These are phyloP conservation scores for Tetrapyrgos nigripes DNA, from an alignment of 1,284 basidiomycete species.

Conservation along the genomic window DNA sequence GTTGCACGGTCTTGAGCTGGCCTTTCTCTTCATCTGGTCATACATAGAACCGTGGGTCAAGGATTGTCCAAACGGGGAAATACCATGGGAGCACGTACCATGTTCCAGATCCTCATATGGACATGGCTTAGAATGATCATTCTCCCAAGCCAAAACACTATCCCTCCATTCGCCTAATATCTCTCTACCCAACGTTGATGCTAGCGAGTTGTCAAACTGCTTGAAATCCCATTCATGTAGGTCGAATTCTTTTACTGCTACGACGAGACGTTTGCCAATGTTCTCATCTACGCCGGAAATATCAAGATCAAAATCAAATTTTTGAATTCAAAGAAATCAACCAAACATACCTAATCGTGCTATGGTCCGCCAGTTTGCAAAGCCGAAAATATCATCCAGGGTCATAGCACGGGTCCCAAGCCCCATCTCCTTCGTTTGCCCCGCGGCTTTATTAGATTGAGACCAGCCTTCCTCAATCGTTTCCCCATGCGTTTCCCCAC, in stretches of 20 bases:
- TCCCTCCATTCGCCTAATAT: conserved; percentile 15
- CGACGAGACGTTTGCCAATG: background rate
- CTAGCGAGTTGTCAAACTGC: background rate
- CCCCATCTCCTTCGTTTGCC: conserved; percentile 14
- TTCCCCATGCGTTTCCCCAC: conserved; percentile 21
- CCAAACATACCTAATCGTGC: background rate
- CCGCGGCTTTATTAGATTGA: conserved; percentile 12
- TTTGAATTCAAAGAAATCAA: background rate
- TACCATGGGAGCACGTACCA: conserved; percentile 6
- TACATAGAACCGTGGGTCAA: no score
- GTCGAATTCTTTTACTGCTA: background rate
- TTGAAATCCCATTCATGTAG: background rate
- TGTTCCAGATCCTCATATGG: conserved; percentile 17
- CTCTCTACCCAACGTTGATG: background rate
- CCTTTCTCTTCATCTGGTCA: background rate
- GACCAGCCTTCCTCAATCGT: conserved; percentile 16
- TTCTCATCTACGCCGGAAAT: no score
- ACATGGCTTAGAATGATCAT: conserved; percentile 11
- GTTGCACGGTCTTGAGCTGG: background rate
- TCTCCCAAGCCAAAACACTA: conserved; percentile 16
- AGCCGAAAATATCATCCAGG: conserved; percentile 19
- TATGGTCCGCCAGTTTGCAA: conserved; percentile 15
- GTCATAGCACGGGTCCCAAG: conserved; percentile 15
- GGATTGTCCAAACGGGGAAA: background rate
- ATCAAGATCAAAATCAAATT: background rate